Conservation (phyloP, 208 protist species). For the Phytomonas francai region DNA sequence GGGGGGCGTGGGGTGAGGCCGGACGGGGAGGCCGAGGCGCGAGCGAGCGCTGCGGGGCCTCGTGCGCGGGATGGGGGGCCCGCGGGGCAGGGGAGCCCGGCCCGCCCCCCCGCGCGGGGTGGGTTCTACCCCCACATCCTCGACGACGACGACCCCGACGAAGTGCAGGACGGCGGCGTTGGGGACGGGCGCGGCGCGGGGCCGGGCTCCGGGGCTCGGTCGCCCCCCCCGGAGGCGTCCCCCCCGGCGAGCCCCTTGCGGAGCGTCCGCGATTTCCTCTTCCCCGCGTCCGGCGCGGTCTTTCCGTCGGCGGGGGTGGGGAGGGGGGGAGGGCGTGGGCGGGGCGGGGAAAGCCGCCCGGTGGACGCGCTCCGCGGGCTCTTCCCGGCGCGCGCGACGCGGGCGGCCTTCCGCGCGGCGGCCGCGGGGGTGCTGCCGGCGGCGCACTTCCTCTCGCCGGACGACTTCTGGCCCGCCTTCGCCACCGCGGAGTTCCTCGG, state of each 20-base stretch:
- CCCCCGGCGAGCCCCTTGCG: too few relatives aligned
- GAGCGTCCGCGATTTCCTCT: too few relatives aligned
- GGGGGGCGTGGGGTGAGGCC: neutral
- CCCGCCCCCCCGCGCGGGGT: conserved; percentile 5
- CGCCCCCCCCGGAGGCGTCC: too few relatives aligned
- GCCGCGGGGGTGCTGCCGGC: conserved; percentile 40
- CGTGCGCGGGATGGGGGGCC: neutral
- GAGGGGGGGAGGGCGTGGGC: too few relatives aligned
- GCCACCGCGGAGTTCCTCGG: conserved; percentile 52
- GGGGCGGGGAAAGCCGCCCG: too few relatives aligned
- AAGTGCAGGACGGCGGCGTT: conserved; percentile 12
- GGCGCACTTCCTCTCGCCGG: conserved; percentile 39
- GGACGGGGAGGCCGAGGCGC: neutral
- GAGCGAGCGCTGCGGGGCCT: neutral
- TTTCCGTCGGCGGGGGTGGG: too few relatives aligned
- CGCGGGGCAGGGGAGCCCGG: conserved; percentile 12
- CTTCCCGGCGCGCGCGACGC: conserved; percentile 39
- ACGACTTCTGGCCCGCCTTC: conserved; percentile 79
- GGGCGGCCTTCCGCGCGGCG: conserved; percentile 42
- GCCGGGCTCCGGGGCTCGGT: too few relatives aligned
- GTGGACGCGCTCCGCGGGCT: conserved; percentile 27
- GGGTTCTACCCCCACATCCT: conserved; percentile 11
- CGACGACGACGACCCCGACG: conserved; percentile 19
- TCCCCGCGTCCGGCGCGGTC: too few relatives aligned
- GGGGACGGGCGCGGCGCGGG: neutral